Base-by-base conservation (phyloP, 2,329 filamentous ascomycete species). In the Xylariomycetidae sp. region DNA sequence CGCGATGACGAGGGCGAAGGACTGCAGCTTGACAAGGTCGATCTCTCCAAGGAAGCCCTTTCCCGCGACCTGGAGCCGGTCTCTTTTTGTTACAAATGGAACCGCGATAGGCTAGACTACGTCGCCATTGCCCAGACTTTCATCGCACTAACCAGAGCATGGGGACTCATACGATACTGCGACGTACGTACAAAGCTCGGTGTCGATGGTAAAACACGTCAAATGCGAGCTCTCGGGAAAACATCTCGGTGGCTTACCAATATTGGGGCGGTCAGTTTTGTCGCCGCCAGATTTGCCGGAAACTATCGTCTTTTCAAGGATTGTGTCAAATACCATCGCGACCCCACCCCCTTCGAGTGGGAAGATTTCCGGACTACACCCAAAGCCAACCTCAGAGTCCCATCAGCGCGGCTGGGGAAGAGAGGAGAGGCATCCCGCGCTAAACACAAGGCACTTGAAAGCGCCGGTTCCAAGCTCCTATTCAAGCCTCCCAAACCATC, bases 181-280 rank as follows among this genome's bases (percentile, higher is more conserved):
- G 75, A 80, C 41, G 56, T 79, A 34, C 70, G 76, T 40, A 54
- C 57, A 15, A 80, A 80, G 48, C 59, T 80, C 18, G 74, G 72
- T 4, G 65, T 78, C 12, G 49, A 68, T 3, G 66, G 67, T n/a
- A 64, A 67, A 45, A 62, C 62, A 14, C 76, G 71, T 63, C 71
- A 77, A 47, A 78, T 78, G 73, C 74, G 73, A 44, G 69, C 71
- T 6, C 56, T 76, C 25, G 70, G 75, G 6, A 76, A 74, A 44
- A 69, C 71, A 10, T 74, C 71, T 29, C 67, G 76, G 12, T 74
- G 74, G 45, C 65, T 79, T 39, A 73, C 72, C 15, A 64, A 67
- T 16, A 60, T 70, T 29, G 76, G 74, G 5, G 64, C 72, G 18
- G 61, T 77, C 14, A 67, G 68, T 29, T 78, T 75, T 42, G 70